These are phyloP conservation scores for Talaromyces sp. DNA, from an alignment of 2,329 filamentous ascomycete species.

Conservation along the genomic window DNA sequence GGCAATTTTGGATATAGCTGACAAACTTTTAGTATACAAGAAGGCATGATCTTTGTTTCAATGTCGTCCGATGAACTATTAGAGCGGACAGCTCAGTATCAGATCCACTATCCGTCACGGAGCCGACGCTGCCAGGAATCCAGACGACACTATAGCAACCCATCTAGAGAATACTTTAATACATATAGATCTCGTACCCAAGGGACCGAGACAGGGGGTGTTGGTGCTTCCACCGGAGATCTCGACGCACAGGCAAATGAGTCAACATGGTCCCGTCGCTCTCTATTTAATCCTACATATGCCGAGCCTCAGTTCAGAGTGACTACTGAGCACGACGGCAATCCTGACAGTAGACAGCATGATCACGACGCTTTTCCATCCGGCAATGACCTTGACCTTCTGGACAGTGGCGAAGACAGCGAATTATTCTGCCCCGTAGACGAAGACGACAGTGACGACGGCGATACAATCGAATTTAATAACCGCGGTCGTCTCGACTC, in stretches of 20 bases:
- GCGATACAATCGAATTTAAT: conserved; percentile 22
- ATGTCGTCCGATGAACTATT: conserved; percentile 79
- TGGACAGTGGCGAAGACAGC: conserved; percentile 28
- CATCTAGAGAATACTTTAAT: conserved; percentile 42
- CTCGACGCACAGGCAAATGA: conserved; percentile 24
- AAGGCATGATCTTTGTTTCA: conserved; percentile 87
- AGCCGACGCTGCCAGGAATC: conserved; percentile 26
- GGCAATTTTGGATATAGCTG: neutral
- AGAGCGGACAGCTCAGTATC: conserved; percentile 68
- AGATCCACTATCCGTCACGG: conserved; percentile 60
- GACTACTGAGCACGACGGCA: conserved; percentile 38
- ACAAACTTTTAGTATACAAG: conserved; percentile 63
- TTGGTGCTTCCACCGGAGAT: conserved; percentile 22
- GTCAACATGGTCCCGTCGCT: neutral
- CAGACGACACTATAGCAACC: conserved; percentile 30
- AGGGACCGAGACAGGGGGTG: conserved; percentile 28
- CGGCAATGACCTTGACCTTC: conserved; percentile 26
- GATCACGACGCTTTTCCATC: conserved; percentile 30
- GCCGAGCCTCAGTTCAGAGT: conserved; percentile 35
- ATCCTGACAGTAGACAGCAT: conserved; percentile 33
- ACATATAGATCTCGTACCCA: conserved; percentile 36
- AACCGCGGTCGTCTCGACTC: conserved; percentile 28
- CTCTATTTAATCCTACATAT: conserved; percentile 6
- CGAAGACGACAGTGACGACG: conserved; percentile 32
- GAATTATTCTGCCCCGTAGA: conserved; percentile 32